These are phyloP conservation scores for Gnomoniopsis smithogilvyi DNA, from an alignment of 2,329 filamentous ascomycete species.

Conservation along the genomic window DNA sequence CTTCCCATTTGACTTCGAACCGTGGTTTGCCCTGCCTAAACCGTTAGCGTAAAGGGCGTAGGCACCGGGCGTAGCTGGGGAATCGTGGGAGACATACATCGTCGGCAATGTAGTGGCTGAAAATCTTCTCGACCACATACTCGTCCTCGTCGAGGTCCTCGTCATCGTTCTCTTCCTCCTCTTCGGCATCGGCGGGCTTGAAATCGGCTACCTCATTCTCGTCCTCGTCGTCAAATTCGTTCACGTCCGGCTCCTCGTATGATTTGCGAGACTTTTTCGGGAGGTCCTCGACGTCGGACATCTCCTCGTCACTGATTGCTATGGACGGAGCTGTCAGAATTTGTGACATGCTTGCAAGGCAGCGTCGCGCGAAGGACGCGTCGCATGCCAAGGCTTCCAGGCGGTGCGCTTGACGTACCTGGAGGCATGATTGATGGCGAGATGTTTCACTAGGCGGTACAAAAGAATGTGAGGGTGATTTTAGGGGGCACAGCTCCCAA, in stretches of 20 bases:
- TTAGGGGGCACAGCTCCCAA: not conserved
- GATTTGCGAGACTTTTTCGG: conserved; percentile 17
- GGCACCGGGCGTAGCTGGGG: not conserved
- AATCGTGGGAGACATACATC: conserved; percentile 38
- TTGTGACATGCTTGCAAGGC: not conserved
- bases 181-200: conserved; percentile 9
- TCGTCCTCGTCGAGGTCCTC: conserved; percentile 27
- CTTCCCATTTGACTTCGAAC: conserved; percentile 79
- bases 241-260: conserved; percentile 16
- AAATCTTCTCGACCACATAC: conserved; percentile 72
- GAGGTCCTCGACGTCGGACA: conserved; percentile 29
- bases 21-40: conserved; percentile 43
- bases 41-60: not conserved
- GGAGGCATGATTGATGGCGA: conserved; percentile 9
- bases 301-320: conserved; percentile 42
- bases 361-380: conserved; percentile 8
- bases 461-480: not conserved
- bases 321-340: not conserved
- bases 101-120: conserved; percentile 59
- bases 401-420: conserved; percentile 3
- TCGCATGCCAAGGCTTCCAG: not conserved
- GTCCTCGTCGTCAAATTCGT: conserved; percentile 21
- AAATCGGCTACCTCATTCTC: conserved; percentile 10
- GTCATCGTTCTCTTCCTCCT: conserved; percentile 24
- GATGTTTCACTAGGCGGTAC: not conserved